These are phyloP conservation scores for Dactylellina sp. DNA, from an alignment of 2,329 filamentous ascomycete genomes.

Conservation along the genomic window DNA sequence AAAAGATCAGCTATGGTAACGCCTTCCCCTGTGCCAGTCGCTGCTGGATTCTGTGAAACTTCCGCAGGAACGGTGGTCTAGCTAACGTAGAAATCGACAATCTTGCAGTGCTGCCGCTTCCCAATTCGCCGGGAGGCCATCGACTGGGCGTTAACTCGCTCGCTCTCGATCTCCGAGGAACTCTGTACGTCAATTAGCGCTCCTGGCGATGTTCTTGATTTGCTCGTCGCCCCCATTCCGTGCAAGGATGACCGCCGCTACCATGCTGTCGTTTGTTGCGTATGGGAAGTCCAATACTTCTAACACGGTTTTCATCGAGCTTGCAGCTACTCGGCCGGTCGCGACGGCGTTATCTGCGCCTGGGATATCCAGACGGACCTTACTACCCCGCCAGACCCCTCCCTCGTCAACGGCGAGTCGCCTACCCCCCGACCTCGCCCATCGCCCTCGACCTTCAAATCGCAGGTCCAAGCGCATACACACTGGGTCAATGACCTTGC, in stretches of 20 bases:
- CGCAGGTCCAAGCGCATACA: conserved; percentile 80
- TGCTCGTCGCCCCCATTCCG: conserved; percentile 7
- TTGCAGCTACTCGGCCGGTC: conserved; percentile 88
- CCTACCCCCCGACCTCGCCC: conserved; percentile 59
- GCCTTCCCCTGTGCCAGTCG: conserved; percentile 26
- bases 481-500: conserved; percentile 97
- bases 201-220: conserved; percentile 6
- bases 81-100: conserved; percentile 30
- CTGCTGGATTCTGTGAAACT: conserved; percentile 32
- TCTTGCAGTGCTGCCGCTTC: conserved; percentile 75
- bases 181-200: conserved; percentile 75
- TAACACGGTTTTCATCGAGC: conserved; percentile 59
- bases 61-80: conserved; percentile 21
- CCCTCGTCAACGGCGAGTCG: conserved; percentile 38
- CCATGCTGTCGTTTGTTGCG: not conserved
- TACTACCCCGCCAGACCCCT: conserved; percentile 62
- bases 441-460: conserved; percentile 71
- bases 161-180: conserved; percentile 85
- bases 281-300: conserved; percentile 16
- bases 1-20: conserved; percentile 77
- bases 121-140: conserved; percentile 83
- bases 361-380: conserved; percentile 88
- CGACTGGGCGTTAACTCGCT: conserved; percentile 94
- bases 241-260: conserved; percentile 1
- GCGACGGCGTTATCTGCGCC: conserved; percentile 94